Percentiles rank a stretch among this genome's conserved stretches.
Evolutionary conservation across 495 filamentous ascomycete genomes (phyloP).

Genomic region (Tuber borchii): DNA sequence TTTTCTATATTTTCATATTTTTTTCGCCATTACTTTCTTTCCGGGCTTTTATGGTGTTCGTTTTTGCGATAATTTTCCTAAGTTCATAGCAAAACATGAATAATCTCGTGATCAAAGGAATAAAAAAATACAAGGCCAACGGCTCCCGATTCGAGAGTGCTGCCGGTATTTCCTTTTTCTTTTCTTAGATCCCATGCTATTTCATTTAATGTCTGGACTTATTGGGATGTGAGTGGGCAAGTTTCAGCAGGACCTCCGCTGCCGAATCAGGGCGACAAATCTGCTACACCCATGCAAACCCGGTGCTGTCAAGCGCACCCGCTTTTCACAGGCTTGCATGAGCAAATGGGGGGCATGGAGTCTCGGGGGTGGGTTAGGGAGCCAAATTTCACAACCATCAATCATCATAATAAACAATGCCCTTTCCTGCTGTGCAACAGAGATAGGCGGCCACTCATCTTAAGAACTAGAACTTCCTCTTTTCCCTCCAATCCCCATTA

Average conservation of each 20-base stretch:
- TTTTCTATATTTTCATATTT: not conserved
- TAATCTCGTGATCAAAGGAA: not conserved
- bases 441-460: not conserved
- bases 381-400: not conserved
- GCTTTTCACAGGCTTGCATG: not conserved
- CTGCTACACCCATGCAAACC: not conserved
- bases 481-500: slow-evolving; percentile 4
- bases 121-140: not conserved
- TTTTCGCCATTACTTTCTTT: not conserved
- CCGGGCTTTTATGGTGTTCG: not conserved
- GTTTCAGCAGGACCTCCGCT: not conserved
- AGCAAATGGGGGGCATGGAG: not conserved
- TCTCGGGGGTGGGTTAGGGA: not conserved
- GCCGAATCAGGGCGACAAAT: not conserved
- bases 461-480: slow-evolving; percentile 1
- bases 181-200: not conserved
- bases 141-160: not conserved
- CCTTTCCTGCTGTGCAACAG: not conserved
- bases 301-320: not conserved
- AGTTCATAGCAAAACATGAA: not conserved
- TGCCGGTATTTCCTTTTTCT: not conserved
- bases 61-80: not conserved
- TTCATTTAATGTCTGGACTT: not conserved
- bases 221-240: not conserved
- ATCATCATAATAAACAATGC: not conserved